Conservation (phyloP, 2,329 filamentous ascomycete species). For the Trichoderma atrobrunneum region DNA sequence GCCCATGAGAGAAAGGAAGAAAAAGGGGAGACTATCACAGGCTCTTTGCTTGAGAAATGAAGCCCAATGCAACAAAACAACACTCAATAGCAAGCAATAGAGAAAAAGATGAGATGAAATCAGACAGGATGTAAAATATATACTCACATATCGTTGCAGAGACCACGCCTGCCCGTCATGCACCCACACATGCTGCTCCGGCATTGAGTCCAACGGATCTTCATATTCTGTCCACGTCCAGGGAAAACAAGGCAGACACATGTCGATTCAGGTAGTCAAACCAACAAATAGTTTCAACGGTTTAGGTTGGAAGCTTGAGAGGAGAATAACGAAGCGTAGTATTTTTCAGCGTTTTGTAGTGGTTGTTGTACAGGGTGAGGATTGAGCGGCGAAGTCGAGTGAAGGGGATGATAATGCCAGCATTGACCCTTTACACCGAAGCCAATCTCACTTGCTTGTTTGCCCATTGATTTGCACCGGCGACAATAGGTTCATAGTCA, state of each 20-base stretch:
- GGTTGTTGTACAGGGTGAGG: neutral
- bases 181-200: slow-evolving; percentile 44
- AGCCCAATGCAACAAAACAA: neutral
- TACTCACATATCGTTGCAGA: slow-evolving; percentile 41
- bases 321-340: neutral
- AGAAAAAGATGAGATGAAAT: neutral
- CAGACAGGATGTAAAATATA: neutral
- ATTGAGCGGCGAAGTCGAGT: neutral
- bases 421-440: neutral
- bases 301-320: neutral
- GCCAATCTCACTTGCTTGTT: neutral
- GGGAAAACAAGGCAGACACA: slow-evolving; percentile 56
- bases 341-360: neutral
- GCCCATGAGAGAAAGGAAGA: neutral
- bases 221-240: slow-evolving; percentile 49
- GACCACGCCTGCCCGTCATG: slow-evolving; percentile 36
- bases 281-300: neutral
- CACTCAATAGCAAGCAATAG: neutral
- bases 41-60: neutral
- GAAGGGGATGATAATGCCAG: neutral
- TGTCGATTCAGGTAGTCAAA: slow-evolving; percentile 24
- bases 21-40: neutral
- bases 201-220: slow-evolving; percentile 37
- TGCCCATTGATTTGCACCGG: neutral
- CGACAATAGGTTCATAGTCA: neutral